Conservation (phyloP, 495 filamentous ascomycete genomes). For the Parathielavia appendiculata region DNA sequence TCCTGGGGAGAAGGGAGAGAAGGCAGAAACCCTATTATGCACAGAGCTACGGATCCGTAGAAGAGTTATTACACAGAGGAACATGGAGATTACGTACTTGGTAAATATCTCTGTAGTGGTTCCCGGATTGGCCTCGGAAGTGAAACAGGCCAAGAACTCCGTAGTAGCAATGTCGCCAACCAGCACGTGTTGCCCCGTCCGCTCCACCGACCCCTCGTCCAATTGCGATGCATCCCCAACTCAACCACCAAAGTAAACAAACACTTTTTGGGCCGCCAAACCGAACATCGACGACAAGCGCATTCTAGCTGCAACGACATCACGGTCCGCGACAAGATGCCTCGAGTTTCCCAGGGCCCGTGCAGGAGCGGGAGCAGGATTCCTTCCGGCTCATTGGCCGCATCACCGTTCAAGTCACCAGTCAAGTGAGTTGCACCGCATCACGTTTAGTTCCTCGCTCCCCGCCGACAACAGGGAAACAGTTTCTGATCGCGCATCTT, state of each 20-base stretch:
- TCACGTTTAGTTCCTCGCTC: background rate
- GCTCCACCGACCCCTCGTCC: slow-evolving; percentile 1
- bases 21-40: too few relatives aligned
- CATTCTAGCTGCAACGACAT: slow-evolving; percentile 9
- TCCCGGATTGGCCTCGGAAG: too few relatives aligned
- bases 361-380: slow-evolving; percentile 51
- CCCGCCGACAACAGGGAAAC: slow-evolving; percentile 15
- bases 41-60: too few relatives aligned
- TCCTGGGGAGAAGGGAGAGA: too few relatives aligned
- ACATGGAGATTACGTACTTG: too few relatives aligned
- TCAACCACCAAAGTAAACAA: slow-evolving; percentile 26
- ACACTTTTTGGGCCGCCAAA: slow-evolving; percentile 15
- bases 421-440: slow-evolving; percentile 54
- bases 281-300: slow-evolving; percentile 8
- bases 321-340: slow-evolving; percentile 50
- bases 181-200: slow-evolving; percentile 14
- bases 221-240: slow-evolving; percentile 10
- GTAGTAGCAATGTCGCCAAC: too few relatives aligned
- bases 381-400: slow-evolving; percentile 34
- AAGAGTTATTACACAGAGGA: too few relatives aligned
- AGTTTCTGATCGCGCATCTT: slow-evolving; percentile 5
- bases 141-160: too few relatives aligned
- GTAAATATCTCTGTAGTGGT: too few relatives aligned
- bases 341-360: slow-evolving; percentile 62
- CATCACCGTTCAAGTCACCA: slow-evolving; percentile 61